Conservation (phyloP, 257 asterid species). For the Misopates orontium region DNA sequence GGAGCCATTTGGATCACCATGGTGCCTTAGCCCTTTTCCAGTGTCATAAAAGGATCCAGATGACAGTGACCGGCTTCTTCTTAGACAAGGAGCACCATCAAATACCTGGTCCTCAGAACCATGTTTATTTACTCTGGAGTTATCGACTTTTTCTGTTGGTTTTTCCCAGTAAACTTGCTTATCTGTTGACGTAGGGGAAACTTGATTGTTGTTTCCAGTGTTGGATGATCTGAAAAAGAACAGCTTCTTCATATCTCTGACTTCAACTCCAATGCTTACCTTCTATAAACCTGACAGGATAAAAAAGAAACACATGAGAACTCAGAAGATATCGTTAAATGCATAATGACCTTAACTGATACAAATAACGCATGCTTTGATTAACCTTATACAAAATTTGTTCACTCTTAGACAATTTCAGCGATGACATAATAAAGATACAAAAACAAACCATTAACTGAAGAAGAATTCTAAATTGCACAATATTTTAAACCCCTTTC, state of each 20-base stretch:
- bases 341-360: constrained; percentile 14
- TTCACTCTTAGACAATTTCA: background rate
- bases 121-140: constrained; percentile 47
- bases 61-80: constrained; percentile 87
- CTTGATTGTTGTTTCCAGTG: constrained; percentile 36
- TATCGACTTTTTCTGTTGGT: constrained; percentile 42
- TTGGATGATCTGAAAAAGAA: constrained; percentile 81
- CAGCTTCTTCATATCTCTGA: constrained; percentile 74
- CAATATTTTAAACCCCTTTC: background rate
- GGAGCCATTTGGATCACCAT: constrained; percentile 52
- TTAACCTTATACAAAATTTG: background rate
- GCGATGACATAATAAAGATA: constrained; percentile 11
- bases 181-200: constrained; percentile 64
- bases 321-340: constrained; percentile 19
- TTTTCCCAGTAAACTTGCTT: constrained; percentile 65
- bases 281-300: constrained; percentile 28
- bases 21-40: constrained; percentile 40
- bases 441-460: constrained; percentile 6
- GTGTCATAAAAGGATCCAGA: constrained; percentile 65
- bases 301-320: constrained; percentile 5
- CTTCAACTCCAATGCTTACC: constrained; percentile 35
- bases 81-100: constrained; percentile 56
- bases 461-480: constrained; percentile 10
- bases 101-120: constrained; percentile 43
- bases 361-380: constrained; percentile 4